Evolutionary conservation across 2,329 filamentous ascomycete genomes (phyloP), one percentile per base, ranked within the genome.

Genomic region (Penicillium sp.): DNA sequence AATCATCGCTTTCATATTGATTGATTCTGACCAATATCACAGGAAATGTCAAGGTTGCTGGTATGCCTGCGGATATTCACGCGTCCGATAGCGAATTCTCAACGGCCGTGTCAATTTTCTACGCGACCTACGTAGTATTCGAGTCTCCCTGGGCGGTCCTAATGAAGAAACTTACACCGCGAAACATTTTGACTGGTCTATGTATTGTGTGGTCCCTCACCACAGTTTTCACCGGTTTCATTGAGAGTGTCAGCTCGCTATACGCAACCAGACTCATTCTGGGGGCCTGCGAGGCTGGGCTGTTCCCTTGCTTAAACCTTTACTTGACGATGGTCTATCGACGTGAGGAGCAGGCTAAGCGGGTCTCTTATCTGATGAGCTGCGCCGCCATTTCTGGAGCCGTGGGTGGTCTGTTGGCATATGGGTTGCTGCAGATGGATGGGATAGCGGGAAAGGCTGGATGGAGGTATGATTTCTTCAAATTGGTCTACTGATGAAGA

Each of bases 61-160:
- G 75, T 44, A 79, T 81, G 75, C 74, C 76, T 2, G 68, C 73
- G 37, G 78, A 77, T 55, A 79, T 81, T 45, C 64, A 70, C 22
- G 73, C 76, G 12, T 71, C 71, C 1, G 65, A 67, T 9, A 67
- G 69, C 29, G 69, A 80, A 56, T 80, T 77, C 62, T 78, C 75
- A n/a, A 78, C 68, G 3, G 80, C 77, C 4, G 75, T 81, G 8
- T 77, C 77, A 0, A 77, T 83, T 45, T 81, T 83, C 62, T 82
- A 81, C 58, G 78, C 75, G 9, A 81, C 78, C 9, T 81, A 82
- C 51, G 77, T 82, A 9, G 61, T 75, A 3, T 78, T 81, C 44
- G 80, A 82, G 50, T 74, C 75, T 0, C 79, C 79, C 0, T 76
- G 75, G 54, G 75, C 78, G 1, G 67, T 82, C 25, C 58, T 77